phyloP scores from a whole-genome alignment of 2,329 filamentous ascomycete species.

The Penicillium vulpinum region DNA sequence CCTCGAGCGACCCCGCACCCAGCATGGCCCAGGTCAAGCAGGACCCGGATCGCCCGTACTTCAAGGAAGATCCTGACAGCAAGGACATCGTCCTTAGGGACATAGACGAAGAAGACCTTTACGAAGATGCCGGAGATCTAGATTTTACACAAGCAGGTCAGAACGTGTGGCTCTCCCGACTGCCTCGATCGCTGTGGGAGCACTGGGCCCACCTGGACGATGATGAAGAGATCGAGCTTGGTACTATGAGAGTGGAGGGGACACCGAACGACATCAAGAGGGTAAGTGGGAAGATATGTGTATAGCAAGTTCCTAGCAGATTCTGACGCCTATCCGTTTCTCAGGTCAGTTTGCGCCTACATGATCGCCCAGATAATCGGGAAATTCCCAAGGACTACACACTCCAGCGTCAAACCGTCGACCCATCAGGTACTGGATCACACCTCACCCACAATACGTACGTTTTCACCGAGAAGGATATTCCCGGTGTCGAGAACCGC shows the following conservation, averaged over 20 bases:
- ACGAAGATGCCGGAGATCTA: constrained; percentile 66
- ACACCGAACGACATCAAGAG: constrained; percentile 55
- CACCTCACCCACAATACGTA: constrained; percentile 74
- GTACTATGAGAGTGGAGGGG: constrained; percentile 66
- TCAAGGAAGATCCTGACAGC: constrained; percentile 45
- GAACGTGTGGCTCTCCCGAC: constrained; percentile 68
- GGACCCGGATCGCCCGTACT: constrained; percentile 42
- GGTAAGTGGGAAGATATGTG: constrained; percentile 29
- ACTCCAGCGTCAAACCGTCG: constrained; percentile 65
- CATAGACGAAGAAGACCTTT: constrained; percentile 65
- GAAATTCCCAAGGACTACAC: constrained; percentile 85
- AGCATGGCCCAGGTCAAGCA: constrained; percentile 42
- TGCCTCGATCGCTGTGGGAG: constrained; percentile 79
- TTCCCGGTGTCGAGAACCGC: constrained; percentile 68
- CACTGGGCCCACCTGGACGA: constrained; percentile 75
- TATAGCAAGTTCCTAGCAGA: constrained; percentile 5
- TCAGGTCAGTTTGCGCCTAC: constrained; percentile 68
- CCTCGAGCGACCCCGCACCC: background rate
- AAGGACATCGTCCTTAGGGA: constrained; percentile 37
- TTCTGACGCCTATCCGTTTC: constrained; percentile 36
- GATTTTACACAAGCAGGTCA: constrained; percentile 56
- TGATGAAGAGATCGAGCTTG: constrained; percentile 78
- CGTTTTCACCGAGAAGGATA: constrained; percentile 89
- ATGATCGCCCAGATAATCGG: constrained; percentile 67
- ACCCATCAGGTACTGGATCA: constrained; percentile 40